Percentiles rank a stretch among this genome's conserved stretches.
These are phyloP conservation scores for Calonectria pseudoturangicola DNA, from an alignment of 2,329 filamentous ascomycete species.

Conservation along the genomic window DNA sequence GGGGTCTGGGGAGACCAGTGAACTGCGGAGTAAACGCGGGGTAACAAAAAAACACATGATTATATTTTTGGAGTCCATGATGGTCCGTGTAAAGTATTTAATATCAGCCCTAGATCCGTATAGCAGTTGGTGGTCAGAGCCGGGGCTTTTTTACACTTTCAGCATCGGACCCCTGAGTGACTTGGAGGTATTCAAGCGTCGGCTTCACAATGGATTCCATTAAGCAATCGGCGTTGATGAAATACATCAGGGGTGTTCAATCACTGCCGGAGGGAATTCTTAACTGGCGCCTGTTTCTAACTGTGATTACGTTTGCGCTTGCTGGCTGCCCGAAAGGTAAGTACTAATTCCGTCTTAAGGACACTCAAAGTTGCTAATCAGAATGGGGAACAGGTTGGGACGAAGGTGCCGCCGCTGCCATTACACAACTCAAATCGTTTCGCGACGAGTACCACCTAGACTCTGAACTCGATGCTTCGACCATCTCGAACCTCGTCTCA, in stretches of 20 bases:
- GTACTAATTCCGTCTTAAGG: neutral
- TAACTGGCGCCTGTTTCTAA: conserved; percentile 26
- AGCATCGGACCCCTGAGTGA: neutral
- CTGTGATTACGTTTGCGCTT: conserved; percentile 20
- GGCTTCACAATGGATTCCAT: conserved; percentile 1
- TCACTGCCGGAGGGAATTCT: conserved; percentile 24
- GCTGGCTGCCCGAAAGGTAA: conserved; percentile 24
- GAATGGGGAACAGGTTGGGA: neutral
- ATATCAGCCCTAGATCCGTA: neutral
- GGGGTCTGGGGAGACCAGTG: neutral
- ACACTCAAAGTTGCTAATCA: neutral
- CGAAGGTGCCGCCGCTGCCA: conserved; percentile 25
- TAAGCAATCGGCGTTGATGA: conserved; percentile 28
- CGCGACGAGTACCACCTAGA: conserved; percentile 25
- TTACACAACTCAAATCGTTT: conserved; percentile 24
- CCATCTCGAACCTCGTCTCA: conserved; percentile 29
- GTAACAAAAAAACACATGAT: neutral
- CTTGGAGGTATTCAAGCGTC: too few species aligned
- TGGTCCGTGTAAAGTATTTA: conserved; percentile 6
- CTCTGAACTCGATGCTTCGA: conserved; percentile 9
- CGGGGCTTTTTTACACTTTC: neutral
- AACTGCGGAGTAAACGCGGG: conserved; percentile 26
- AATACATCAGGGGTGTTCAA: conserved; percentile 24
- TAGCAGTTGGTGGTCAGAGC: neutral
- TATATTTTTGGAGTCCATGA: too few species aligned